A percentile compares a stretch with the other conserved stretches of the same genome.
These are phyloP conservation scores for Corchorus capsularis DNA, from an alignment of 345 rosid species.

Conservation along the genomic window DNA sequence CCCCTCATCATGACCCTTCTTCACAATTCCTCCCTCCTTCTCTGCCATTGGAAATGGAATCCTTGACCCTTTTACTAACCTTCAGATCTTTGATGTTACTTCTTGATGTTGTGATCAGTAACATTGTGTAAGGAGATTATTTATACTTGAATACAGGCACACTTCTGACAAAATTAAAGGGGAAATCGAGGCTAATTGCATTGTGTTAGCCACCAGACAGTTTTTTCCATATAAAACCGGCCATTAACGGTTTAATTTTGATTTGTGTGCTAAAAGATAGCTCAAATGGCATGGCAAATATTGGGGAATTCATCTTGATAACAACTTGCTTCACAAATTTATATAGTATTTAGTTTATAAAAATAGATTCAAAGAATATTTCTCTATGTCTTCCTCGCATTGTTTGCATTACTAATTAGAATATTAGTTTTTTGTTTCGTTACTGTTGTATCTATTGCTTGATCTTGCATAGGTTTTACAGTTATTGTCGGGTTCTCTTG, in stretches of 20 bases:
- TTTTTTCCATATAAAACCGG: conserved; percentile 15
- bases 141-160: conserved; percentile 23
- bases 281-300: background rate
- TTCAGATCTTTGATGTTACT: conserved; percentile 6
- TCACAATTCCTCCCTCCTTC: conserved; percentile 47
- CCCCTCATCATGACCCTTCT: conserved; percentile 49
- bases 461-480: background rate
- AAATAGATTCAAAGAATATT: background rate
- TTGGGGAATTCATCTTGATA: background rate
- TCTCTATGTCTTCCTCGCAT: background rate
- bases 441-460: background rate
- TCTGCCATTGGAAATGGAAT: conserved; percentile 38
- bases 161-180: conserved; percentile 28
- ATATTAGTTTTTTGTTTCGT: background rate
- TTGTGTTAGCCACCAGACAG: conserved; percentile 29
- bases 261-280: background rate
- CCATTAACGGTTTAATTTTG: background rate
- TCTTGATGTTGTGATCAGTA: conserved; percentile 2
- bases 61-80: background rate
- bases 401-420: background rate
- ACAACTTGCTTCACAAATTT: background rate
- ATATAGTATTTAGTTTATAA: background rate
- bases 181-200: conserved; percentile 35
- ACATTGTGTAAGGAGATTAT: conserved; percentile 6
- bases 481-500: background rate